These are phyloP conservation scores for Juglanconis juglandina DNA, from an alignment of 2,329 filamentous ascomycete genomes.

Conservation along the genomic window DNA sequence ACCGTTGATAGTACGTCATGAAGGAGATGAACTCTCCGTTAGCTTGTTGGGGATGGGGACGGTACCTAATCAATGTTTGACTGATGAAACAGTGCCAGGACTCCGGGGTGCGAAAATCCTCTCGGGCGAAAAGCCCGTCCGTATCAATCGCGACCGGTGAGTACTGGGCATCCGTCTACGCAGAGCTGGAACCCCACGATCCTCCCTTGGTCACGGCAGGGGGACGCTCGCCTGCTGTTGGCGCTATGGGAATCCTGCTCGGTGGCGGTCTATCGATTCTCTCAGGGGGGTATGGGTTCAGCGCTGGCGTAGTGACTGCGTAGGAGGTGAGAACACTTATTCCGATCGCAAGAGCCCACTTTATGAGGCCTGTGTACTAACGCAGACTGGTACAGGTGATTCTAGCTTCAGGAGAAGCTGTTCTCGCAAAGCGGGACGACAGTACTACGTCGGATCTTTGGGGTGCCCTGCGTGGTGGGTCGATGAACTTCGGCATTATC, in stretches of 20 bases:
- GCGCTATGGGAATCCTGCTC: slow-evolving; percentile 2
- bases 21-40: no score
- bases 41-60: no score
- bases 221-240: slow-evolving; percentile 1
- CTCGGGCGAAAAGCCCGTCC: neutral
- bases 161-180: neutral
- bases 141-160: neutral
- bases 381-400: neutral
- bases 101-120: neutral
- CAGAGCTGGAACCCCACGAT: neutral
- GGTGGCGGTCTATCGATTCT: slow-evolving; percentile 5
- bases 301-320: neutral
- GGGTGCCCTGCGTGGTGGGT: neutral
- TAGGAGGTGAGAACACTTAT: slow-evolving; percentile 1
- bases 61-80: no score
- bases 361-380: no score
- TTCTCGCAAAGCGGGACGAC: slow-evolving; percentile 5
- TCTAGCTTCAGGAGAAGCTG: slow-evolving; percentile 3
- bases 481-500: slow-evolving; percentile 7
- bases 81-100: neutral
- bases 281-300: neutral
- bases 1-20: neutral
- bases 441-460: neutral
- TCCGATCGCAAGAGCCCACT: no score
- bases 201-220: neutral